Base-by-base conservation (phyloP, 768 basidiomycete genomes). In the Trametes cinnabarina region DNA sequence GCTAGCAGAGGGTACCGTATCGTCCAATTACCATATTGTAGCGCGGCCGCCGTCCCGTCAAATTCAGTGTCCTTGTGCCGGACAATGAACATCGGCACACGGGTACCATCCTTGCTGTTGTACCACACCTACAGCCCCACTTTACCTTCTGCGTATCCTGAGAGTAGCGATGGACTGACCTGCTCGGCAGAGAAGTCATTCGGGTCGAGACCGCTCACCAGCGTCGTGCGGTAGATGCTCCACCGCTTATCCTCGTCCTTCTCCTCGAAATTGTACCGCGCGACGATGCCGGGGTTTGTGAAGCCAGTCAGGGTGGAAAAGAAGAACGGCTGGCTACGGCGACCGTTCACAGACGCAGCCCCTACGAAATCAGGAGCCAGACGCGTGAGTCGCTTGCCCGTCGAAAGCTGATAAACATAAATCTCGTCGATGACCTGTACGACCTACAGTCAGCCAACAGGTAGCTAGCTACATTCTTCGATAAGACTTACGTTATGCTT, bases 81-180 rank as follows among this genome's bases (percentile, higher is more conserved):
- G 20, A 92, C 87, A 60, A 94, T 79, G 66, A 92, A 93, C 91
- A 94, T 92, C 1, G 92, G 92, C 34, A 94, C 76, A 51, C 78
- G 80, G 5, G 89, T 92, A 1, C 89, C 89, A 66, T 93, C 92
- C 69, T 87, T 88, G 71, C 84, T 85, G 19, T 76, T 69, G 65
- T 86, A 93, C 86, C 91, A 94, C 19, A 91, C 87, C 81, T 84
- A 44, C 19, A 61, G 30, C 56, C n/a, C n/a, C 14, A 14, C 3
- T 28, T 61, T 10, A 51, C n/a, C 23, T 15, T 25, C 2, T 25
- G 22, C 19, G 32, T 8, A 17, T 22, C 12, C 20, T 8, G 1
- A 14, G 3, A 19, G 4, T 8, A 40, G 14, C 3, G 17, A 3
- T 23, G 11, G 11, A 22, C 61, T 1, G 17, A 82, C 83, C 73